phyloP scores from a whole-genome alignment of 2,329 filamentous ascomycete genomes.

The Botryotinia globosa region DNA sequence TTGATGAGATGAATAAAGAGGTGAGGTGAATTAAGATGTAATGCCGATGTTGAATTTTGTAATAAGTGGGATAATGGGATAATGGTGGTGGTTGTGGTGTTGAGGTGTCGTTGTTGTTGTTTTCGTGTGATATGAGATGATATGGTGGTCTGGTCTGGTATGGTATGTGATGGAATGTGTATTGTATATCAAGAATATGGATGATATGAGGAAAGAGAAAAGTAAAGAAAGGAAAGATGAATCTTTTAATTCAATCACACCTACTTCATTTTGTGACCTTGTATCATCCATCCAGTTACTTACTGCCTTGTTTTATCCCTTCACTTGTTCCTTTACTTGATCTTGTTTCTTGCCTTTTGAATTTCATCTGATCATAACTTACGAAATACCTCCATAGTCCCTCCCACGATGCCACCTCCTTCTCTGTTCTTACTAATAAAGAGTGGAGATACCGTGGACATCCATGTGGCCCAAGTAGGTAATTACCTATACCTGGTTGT shows the following conservation, averaged over 20 bases:
- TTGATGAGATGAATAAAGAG: not conserved
- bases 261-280: not conserved
- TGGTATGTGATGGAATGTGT: not conserved
- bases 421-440: not conserved
- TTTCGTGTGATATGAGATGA: not conserved
- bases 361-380: not conserved
- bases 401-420: too few relatives aligned
- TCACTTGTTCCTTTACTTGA: too few relatives aligned
- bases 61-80: not conserved
- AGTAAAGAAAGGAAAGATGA: not conserved
- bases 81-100: too few relatives aligned
- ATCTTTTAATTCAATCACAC: not conserved
- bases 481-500: not conserved
- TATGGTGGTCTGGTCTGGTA: too few relatives aligned
- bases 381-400: not conserved
- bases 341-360: not conserved
- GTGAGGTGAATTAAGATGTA: not conserved
- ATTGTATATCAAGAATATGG: not conserved
- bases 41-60: not conserved
- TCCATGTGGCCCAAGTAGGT: not conserved
- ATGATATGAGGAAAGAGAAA: not conserved
- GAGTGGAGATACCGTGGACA: not conserved
- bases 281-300: too few relatives aligned
- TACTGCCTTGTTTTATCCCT: slow-evolving; percentile 1
- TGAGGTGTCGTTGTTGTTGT: not conserved